These are phyloP conservation scores for Thymus mandschuricus DNA, from an alignment of 257 asterid species.

Conservation along the genomic window DNA sequence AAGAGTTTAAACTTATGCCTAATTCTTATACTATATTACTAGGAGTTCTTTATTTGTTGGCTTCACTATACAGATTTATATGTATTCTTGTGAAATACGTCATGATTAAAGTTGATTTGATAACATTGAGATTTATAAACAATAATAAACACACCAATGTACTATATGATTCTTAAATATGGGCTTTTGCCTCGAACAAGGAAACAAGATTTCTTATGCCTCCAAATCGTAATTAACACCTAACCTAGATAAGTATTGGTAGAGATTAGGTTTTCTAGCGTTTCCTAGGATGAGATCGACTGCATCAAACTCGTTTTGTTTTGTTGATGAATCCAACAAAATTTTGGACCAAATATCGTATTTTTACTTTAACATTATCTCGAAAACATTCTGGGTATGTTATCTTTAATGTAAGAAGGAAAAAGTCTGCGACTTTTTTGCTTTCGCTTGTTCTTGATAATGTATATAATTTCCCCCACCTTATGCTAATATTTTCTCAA, in stretches of 20 bases:
- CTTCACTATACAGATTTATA: too few species aligned
- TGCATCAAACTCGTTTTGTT: constrained; percentile 25
- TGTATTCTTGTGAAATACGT: constrained; percentile 4
- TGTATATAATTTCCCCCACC: too few species aligned
- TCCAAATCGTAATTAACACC: constrained; percentile 27
- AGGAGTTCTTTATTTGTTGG: too few species aligned
- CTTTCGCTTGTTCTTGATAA: too few species aligned
- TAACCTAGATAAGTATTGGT: constrained; percentile 14
- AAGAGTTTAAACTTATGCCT: too few species aligned
- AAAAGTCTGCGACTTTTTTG: too few species aligned
- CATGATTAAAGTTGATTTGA: not conserved
- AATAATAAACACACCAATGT: constrained; percentile 8
- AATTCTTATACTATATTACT: too few species aligned
- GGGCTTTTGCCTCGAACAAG: constrained; percentile 33
- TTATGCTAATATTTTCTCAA: too few species aligned
- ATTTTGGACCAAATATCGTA: not conserved
- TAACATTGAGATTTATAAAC: constrained; percentile 16
- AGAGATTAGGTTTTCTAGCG: constrained; percentile 7
- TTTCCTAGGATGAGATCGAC: constrained; percentile 31
- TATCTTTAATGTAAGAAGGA: too few species aligned
- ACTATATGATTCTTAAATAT: constrained; percentile 17
- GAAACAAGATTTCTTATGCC: constrained; percentile 25
- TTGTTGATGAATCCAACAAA: constrained; percentile 21
- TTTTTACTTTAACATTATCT: not conserved
- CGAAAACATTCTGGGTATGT: too few species aligned